Evolutionary conservation across 208 protist species (phyloP).

Genomic region (Crithidia thermophila): DNA sequence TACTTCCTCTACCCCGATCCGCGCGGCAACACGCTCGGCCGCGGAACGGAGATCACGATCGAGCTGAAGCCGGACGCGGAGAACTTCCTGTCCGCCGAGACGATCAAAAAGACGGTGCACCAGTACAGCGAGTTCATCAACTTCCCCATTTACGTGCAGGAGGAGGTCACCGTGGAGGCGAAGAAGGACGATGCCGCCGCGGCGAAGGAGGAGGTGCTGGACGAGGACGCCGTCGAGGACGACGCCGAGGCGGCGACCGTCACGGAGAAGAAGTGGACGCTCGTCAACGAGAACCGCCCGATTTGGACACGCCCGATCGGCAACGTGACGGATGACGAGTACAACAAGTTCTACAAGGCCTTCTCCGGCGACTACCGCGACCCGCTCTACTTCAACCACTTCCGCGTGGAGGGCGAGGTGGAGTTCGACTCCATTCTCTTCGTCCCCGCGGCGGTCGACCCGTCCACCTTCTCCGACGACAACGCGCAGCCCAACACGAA

Average conservation of each 20-base stretch:
- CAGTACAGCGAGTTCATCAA: slow-evolving; percentile 99
- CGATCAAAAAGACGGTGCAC: slow-evolving; percentile 94
- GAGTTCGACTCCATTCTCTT: slow-evolving; percentile 98
- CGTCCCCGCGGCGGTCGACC: slow-evolving; percentile 93
- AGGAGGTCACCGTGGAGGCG: slow-evolving; percentile 83
- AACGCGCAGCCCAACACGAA: slow-evolving; percentile 57
- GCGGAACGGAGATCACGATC: slow-evolving; percentile 98
- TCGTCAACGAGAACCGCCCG: slow-evolving; percentile 98
- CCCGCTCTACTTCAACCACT: slow-evolving; percentile 97
- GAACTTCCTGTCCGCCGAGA: slow-evolving; percentile 96
- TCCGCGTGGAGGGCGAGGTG: slow-evolving; percentile 97
- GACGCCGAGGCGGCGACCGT: slow-evolving; percentile 60
- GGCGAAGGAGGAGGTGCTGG: slow-evolving; percentile 77
- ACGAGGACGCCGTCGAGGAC: slow-evolving; percentile 49
- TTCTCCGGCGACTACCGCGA: slow-evolving; percentile 94
- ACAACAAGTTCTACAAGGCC: slow-evolving; percentile 99
- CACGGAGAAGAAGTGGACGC: slow-evolving; percentile 91
- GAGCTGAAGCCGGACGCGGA: slow-evolving; percentile 96
- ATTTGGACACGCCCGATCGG: slow-evolving; percentile 97
- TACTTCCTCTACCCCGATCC: slow-evolving; percentile 97
- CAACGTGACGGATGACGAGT: slow-evolving; percentile 98
- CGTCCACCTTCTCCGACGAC: slow-evolving; percentile 91
- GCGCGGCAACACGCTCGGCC: slow-evolving; percentile 95
- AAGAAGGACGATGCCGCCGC: slow-evolving; percentile 31
- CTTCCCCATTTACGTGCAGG: slow-evolving; percentile 98